These are phyloP conservation scores for Blastocystis sp. DNA, from an alignment of 352 stramenopile genomes.

Conservation along the genomic window DNA sequence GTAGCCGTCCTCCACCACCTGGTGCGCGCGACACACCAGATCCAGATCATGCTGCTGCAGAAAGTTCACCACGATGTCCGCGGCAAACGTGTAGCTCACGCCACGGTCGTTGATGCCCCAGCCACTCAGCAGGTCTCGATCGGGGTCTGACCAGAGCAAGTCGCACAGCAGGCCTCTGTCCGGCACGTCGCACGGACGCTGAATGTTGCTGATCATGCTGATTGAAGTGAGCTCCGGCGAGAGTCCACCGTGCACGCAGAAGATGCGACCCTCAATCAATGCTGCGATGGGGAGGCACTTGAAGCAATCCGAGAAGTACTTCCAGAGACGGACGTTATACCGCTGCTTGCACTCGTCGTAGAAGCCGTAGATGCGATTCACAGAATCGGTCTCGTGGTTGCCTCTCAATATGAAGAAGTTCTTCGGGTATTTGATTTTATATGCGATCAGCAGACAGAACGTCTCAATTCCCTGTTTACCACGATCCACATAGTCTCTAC, in stretches of 20 bases:
- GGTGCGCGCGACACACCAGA: constrained; percentile 92
- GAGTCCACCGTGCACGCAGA: constrained; percentile 95
- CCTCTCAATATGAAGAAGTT: constrained; percentile 96
- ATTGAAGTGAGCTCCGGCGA: constrained; percentile 89
- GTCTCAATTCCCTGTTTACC: constrained; percentile 93
- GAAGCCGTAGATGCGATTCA: constrained; percentile 99
- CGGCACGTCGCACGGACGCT: constrained; percentile 76
- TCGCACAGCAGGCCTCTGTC: constrained; percentile 94
- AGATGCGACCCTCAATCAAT: constrained; percentile 98
- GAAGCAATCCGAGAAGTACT: constrained; percentile 82
- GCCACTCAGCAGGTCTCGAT: constrained; percentile 92
- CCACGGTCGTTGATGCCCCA: constrained; percentile 96
- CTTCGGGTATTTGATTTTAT: constrained; percentile 95
- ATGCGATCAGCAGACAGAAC: constrained; percentile 89
- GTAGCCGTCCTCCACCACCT: constrained; percentile 85
- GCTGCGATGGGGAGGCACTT: constrained; percentile 91
- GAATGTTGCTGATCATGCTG: constrained; percentile 75
- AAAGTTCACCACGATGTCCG: constrained; percentile 95
- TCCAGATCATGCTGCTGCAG: constrained; percentile 92
- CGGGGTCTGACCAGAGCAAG: constrained; percentile 95
- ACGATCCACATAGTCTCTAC: constrained; percentile 85
- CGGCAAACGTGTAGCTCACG: constrained; percentile 95
- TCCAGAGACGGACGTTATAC: constrained; percentile 82
- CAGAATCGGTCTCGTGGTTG: constrained; percentile 96
- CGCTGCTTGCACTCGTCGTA: constrained; percentile 92